Percentiles rank a stretch among this genome's conserved stretches.
phyloP scores from a whole-genome alignment of 2,329 filamentous ascomycete species.

The Monosporascus ibericus region DNA sequence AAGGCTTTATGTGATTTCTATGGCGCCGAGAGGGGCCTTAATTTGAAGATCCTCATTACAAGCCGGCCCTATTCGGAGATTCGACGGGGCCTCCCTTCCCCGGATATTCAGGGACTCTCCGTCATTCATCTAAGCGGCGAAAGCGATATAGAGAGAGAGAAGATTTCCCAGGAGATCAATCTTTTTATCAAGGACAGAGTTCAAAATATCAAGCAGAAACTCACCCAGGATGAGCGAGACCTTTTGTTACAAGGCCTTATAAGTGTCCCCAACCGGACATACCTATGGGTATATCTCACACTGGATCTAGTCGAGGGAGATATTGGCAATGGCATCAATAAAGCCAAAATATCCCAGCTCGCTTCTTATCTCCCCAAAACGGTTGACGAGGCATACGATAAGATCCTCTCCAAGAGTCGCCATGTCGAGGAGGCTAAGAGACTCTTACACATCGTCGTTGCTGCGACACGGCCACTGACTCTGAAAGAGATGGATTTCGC shows the following conservation, averaged over 20 bases:
- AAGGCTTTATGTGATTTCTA: conserved; percentile 21
- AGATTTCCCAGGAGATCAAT: conserved; percentile 25
- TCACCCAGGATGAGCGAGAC: background rate
- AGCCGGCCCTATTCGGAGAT: conserved; percentile 29
- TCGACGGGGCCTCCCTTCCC: conserved; percentile 13
- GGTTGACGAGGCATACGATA: conserved; percentile 28
- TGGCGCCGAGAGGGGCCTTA: background rate
- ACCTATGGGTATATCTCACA: conserved; percentile 18
- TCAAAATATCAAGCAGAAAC: conserved; percentile 1
- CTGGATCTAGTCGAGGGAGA: conserved; percentile 11
- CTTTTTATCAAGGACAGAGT: conserved; percentile 20
- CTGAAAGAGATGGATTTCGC: conserved; percentile 23
- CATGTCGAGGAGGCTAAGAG: conserved; percentile 19
- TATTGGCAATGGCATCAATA: conserved; percentile 3
- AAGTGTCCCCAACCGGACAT: conserved; percentile 14
- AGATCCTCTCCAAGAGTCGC: conserved; percentile 25
- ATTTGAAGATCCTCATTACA: conserved; percentile 33
- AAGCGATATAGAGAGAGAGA: conserved; percentile 11
- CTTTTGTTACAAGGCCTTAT: conserved; percentile 7
- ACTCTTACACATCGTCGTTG: conserved; percentile 30
- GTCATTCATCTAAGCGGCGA: conserved; percentile 26
- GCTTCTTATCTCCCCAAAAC: conserved; percentile 11
- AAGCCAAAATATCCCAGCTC: too few species aligned
- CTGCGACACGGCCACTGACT: conserved; percentile 25
- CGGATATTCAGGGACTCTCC: conserved; percentile 10